Evolutionary conservation across 176 grass and related monocot species (phyloP).

Genomic region (Alopecurus myosuroides): DNA sequence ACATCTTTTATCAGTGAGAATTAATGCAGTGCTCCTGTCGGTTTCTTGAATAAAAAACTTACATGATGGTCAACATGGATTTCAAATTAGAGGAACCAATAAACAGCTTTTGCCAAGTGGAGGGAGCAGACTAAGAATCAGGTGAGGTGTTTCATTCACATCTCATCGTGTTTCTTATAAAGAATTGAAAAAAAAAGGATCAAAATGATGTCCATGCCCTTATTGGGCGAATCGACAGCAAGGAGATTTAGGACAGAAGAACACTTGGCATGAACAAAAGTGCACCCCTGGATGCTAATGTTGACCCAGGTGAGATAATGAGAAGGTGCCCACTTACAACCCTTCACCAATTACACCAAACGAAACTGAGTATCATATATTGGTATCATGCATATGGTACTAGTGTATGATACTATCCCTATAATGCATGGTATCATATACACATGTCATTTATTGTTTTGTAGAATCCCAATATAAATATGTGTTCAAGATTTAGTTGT

Average conservation of each 20-base stretch:
- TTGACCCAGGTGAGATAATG: slow-evolving; percentile 38
- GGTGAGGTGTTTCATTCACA: slow-evolving; percentile 26
- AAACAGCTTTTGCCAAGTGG: slow-evolving; percentile 23
- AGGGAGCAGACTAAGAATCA: slow-evolving; percentile 25
- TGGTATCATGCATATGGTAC: no score
- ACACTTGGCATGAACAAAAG: slow-evolving; percentile 32
- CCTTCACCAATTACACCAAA: not conserved
- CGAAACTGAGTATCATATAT: no score
- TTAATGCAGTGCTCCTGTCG: not conserved
- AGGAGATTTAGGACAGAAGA: not conserved
- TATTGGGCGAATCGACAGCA: not conserved
- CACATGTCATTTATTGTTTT: no score
- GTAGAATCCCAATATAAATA: no score
- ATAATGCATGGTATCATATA: no score
- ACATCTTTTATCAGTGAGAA: not conserved
- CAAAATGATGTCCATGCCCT: slow-evolving; percentile 20
- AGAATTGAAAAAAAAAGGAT: not conserved
- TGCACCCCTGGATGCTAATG: slow-evolving; percentile 24
- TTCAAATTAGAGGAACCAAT: slow-evolving; percentile 25
- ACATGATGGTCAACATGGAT: not conserved
- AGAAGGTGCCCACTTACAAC: not conserved
- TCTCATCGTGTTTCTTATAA: not conserved
- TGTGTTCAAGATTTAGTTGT: no score
- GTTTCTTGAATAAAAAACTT: not conserved
- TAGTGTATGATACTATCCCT: no score